Percentiles rank a stretch among this genome's conserved stretches.
Conservation (phyloP, 1,139 yeast genomes). For the Protomyces gravidus region DNA sequence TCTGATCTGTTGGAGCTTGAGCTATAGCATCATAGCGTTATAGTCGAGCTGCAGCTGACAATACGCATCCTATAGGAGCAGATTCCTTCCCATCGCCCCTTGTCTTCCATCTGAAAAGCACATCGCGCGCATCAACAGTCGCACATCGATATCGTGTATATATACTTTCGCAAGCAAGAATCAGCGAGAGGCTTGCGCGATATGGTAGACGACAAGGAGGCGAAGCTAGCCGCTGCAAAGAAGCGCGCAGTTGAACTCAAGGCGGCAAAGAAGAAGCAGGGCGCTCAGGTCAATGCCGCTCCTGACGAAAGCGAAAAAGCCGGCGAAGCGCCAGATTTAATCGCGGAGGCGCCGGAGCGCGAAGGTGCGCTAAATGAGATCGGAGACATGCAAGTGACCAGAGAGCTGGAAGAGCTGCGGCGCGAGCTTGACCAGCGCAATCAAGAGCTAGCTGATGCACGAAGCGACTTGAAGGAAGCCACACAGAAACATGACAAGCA, state of each 20-base stretch:
- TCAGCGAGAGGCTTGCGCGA: too few species aligned
- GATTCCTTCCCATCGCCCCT: too few species aligned
- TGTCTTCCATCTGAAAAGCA: too few species aligned
- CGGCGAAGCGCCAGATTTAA: background rate
- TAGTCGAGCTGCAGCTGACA: too few species aligned
- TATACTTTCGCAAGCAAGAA: background rate
- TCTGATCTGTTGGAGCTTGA: background rate
- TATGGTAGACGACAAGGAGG: slow-evolving; percentile 18
- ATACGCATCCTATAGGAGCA: too few species aligned
- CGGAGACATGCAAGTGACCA: background rate
- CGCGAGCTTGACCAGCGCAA: background rate
- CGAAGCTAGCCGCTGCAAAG: slow-evolving; percentile 24
- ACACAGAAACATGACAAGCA: background rate
- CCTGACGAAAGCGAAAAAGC: background rate
- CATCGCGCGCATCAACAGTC: too few species aligned
- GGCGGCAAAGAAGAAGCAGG: slow-evolving; percentile 9
- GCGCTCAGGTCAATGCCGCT: background rate
- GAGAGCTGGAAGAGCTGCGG: background rate
- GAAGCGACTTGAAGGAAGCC: background rate
- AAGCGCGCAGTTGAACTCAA: slow-evolving; percentile 19
- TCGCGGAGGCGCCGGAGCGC: background rate
- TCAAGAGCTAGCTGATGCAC: background rate
- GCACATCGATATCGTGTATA: too few species aligned
- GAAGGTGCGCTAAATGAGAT: background rate
- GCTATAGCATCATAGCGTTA: too few species aligned